Percentiles rank a stretch among this genome's conserved stretches.
phyloP scores from a whole-genome alignment of 225 moss, liverwort and hornwort genomes.

The Antitrichia curtipendula region DNA sequence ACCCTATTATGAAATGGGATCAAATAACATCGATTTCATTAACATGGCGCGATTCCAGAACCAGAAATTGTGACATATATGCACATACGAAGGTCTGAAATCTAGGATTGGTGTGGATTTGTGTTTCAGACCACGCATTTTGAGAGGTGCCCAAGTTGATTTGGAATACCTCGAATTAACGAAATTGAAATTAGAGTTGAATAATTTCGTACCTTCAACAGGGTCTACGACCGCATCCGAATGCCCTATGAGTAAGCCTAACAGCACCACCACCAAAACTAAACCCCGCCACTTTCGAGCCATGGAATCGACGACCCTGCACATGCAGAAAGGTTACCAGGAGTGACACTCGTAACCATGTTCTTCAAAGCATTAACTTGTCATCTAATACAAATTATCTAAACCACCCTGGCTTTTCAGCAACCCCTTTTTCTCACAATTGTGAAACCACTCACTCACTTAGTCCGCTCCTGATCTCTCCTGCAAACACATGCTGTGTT shows the following conservation, averaged over 20 bases:
- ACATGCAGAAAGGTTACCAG: neutral
- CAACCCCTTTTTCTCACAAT: neutral
- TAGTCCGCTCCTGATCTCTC: neutral
- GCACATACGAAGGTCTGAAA: neutral
- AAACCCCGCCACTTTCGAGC: neutral
- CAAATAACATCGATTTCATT: neutral
- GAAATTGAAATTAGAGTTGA: neutral
- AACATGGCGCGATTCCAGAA: neutral
- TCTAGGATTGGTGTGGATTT: neutral
- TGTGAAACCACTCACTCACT: neutral
- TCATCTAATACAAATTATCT: neutral
- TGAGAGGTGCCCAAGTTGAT: neutral
- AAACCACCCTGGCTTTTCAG: neutral
- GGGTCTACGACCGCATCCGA: neutral
- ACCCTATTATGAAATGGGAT: neutral
- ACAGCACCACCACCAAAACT: neutral
- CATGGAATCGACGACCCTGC: constrained; percentile 2
- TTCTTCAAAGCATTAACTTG: too few relatives aligned
- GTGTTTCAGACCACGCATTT: neutral
- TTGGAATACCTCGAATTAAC: neutral
- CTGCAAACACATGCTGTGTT: too few relatives aligned
- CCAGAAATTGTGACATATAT: too few relatives aligned
- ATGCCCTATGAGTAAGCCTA: neutral
- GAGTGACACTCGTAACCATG: neutral
- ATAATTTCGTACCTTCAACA: constrained; percentile 7